Evolutionary conservation across 202 grass and related monocot species (phyloP).

Genomic region (Panicum hallii): DNA sequence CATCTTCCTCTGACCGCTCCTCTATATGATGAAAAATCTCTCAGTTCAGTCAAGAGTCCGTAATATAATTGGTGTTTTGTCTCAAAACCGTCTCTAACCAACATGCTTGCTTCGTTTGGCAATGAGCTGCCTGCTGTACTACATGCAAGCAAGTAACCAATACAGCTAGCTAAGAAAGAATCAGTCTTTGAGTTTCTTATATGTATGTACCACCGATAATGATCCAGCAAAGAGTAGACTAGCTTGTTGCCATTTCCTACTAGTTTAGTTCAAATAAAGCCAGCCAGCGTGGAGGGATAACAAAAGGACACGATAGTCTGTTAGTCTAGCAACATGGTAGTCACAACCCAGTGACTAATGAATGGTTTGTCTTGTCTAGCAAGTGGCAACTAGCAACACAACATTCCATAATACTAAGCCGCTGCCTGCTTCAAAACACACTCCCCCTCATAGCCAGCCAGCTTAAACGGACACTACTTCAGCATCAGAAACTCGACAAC

Average conservation of each 20-base stretch:
- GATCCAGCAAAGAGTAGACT: background rate
- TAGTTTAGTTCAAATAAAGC: slow-evolving; percentile 1
- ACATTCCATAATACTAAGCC: background rate
- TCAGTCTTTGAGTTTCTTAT: no score
- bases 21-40: no score
- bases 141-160: background rate
- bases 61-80: no score
- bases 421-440: background rate
- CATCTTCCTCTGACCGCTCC: slow-evolving; percentile 63
- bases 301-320: background rate
- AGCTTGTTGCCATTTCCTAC: background rate
- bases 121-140: no score
- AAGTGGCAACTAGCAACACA: background rate
- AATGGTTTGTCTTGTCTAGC: no score
- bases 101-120: no score
- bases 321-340: background rate
- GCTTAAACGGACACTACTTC: background rate
- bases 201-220: no score
- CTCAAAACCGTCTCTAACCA: no score
- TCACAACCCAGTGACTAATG: slow-evolving; percentile 26
- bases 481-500: background rate
- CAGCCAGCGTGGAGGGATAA: background rate
- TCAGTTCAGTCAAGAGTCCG: no score
- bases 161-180: background rate
- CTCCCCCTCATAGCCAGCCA: background rate